Base-by-base conservation (phyloP, 169 alveolate genomes). In the Plasmodium billcollinsi region DNA sequence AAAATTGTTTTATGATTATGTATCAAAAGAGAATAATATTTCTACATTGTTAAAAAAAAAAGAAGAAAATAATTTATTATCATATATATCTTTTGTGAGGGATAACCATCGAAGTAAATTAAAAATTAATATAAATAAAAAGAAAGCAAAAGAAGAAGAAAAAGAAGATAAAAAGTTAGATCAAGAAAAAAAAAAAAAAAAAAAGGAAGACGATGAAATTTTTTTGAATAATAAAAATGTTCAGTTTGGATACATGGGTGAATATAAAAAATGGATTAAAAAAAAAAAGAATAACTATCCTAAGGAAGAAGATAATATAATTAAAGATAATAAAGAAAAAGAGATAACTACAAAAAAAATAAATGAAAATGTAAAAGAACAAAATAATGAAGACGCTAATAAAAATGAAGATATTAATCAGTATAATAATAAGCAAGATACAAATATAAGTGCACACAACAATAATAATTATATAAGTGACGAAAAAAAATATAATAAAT, bases 221-320 rank as follows among this genome's bases (percentile, higher is more conserved):
- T 7, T 0, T 14, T 21, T 61, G 7, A 43, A 21, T 12, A 15
- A 59, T 69, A 59, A 50, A 56, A 47, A 18, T n/a, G 11, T 58
- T 33, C 18, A 43, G 15, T 50, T 83, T 18, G 50, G 59, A 83
- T 83, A 69, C 33, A 26, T 83, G 33, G 24, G 56, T 9, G 91
- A 83, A 49, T 83, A 83, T 47, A 83, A 83, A 83, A 83, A 83
- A 49, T 83, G 83, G 91, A 33, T n/a, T 83, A 67, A 69, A 15
- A 59, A 18, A 45, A 54, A 54, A 69, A 83, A 72, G 24, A 58
- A 83, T 54, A 69, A 62, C 54, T 21, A 20, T 11, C 49, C 5
- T 3, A 12, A 18, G 20, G 20, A 21, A 69, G 78, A 47, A 24
- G 63, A 70, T 12, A 67, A 15, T n/a, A 66, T n/a, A 6, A 11